These are phyloP conservation scores for Saturnispora hagleri DNA, from an alignment of 805 yeast species.

Conservation along the genomic window DNA sequence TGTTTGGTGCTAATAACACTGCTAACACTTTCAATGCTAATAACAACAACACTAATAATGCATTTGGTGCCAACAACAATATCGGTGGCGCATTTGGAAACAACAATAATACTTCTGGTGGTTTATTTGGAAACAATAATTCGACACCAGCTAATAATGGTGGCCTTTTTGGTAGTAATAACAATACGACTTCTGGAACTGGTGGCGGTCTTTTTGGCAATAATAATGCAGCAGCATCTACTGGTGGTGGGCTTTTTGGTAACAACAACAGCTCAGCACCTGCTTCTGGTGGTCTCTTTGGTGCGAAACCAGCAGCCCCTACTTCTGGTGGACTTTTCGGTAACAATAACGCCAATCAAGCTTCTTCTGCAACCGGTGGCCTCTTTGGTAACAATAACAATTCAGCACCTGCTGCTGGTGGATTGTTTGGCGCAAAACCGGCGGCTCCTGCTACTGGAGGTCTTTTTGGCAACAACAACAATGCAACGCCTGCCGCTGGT, in stretches of 20 bases:
- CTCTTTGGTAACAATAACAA: conserved; percentile 10
- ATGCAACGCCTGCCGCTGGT: conserved; percentile 7
- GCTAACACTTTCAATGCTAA: conserved; percentile 14
- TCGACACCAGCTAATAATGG: conserved; percentile 2
- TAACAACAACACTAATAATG: conserved; percentile 20
- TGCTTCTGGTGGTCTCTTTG: conserved; percentile 12
- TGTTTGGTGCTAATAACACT: conserved; percentile 30
- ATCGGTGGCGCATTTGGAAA: conserved; percentile 12
- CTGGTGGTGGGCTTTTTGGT: conserved; percentile 21
- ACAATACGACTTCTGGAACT: conserved; percentile 16
- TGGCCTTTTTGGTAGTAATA: conserved; percentile 16
- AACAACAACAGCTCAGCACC: conserved; percentile 8
- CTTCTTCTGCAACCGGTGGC: conserved; percentile 37
- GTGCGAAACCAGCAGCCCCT: conserved; percentile 15
- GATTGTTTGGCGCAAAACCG: conserved; percentile 11
- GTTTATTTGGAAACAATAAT: conserved; percentile 22
- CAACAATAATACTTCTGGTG: conserved; percentile 19
- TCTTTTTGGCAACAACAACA: conserved; percentile 14
- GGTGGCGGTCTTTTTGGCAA: conserved; percentile 30
- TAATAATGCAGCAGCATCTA: background rate
- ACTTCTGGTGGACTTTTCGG: conserved; percentile 32
- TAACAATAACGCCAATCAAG: conserved; percentile 2
- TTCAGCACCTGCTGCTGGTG: conserved; percentile 34
- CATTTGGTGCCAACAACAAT: conserved; percentile 25
- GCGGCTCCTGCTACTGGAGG: conserved; percentile 10